Evolutionary conservation across 305 asterid genomes (phyloP).

Genomic region (Coffea humblotiana): DNA sequence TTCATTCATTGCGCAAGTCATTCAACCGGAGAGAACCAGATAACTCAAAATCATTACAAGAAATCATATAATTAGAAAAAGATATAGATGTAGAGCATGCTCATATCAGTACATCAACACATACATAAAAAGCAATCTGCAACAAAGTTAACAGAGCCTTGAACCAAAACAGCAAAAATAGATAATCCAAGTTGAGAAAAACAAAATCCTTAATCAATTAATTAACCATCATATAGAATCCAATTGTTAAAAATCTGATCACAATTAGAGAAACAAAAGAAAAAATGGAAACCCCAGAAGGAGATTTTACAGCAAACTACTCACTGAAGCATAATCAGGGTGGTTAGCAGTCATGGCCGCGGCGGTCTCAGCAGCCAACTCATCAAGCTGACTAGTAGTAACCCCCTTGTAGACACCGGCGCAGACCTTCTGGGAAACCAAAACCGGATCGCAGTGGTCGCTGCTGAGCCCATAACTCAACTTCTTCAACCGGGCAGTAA

Average conservation of each 20-base stretch:
- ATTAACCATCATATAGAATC: not conserved
- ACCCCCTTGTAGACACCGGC: slow-evolving; percentile 92
- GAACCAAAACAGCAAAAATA: not conserved
- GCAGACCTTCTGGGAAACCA: slow-evolving; percentile 87
- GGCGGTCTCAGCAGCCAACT: slow-evolving; percentile 94
- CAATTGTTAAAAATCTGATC: not conserved
- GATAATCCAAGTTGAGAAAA: not conserved
- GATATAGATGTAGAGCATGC: not conserved
- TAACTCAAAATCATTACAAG: not conserved
- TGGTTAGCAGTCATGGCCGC: slow-evolving; percentile 93
- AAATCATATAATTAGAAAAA: not conserved
- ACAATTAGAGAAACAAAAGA: not conserved
- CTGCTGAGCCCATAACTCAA: slow-evolving; percentile 81
- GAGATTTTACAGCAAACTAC: slow-evolving; percentile 20
- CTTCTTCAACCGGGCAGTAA: slow-evolving; percentile 87
- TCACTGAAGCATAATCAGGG: slow-evolving; percentile 90
- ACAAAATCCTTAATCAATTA: not conserved
- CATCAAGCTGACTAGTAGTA: slow-evolving; percentile 96
- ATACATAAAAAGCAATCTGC: not conserved
- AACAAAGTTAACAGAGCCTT: not conserved
- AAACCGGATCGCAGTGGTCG: slow-evolving; percentile 89
- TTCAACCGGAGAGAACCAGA: not conserved
- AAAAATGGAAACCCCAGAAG: not conserved
- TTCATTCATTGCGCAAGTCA: not conserved
- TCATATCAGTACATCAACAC: not conserved